Evolutionary conservation across 2,329 filamentous ascomycete species (phyloP), one percentile per base, ranked within the genome.

Genomic region (Trichophyton equinum): DNA sequence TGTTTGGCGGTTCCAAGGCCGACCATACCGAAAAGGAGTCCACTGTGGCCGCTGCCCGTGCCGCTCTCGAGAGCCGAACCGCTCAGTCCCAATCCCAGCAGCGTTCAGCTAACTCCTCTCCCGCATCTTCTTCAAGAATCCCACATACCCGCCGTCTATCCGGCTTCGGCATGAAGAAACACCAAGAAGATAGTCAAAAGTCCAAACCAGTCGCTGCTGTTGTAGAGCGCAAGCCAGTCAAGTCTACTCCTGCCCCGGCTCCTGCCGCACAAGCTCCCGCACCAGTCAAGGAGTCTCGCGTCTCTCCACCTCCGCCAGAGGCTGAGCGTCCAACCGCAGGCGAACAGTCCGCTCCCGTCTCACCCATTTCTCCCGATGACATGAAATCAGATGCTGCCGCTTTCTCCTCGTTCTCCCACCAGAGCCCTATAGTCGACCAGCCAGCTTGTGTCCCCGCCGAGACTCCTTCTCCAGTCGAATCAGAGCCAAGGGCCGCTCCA

Each of bases 371-470:
- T 67, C 84, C 75, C 38, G 72, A 73, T 60, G 76, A 78, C 65
- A 72, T 72, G 58, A 72, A 71, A 44, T 73, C 74, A n/a, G 75
- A 76, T 13, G 74, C 77, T 49, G 71, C 70, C 3, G 77, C 78
- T 59, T 85, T 85, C 68, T 81, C 81, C 15, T 78, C 78, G 25
- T 97, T 97, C 69, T 88, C 94, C 68, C 64, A 65, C 47, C 92
- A 97, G 75, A 94, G 91, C 1, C 94, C 94, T 1, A 80, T 96
- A 25, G 74, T 82, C 8, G 91, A 97, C 61, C 88, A 94, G 72
- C 92, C 94, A 2, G 89, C 91, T 0, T 95, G 95, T 69, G 79
- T 83, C 9, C 89, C 89, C 0, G 78, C 76, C 2, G 81, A 85
- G 13, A 73, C 74, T 30, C 77, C 78, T 27, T 60, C 51, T 15